Conservation (phyloP, 352 stramenopile genomes). For the Pythium apleroticum region DNA sequence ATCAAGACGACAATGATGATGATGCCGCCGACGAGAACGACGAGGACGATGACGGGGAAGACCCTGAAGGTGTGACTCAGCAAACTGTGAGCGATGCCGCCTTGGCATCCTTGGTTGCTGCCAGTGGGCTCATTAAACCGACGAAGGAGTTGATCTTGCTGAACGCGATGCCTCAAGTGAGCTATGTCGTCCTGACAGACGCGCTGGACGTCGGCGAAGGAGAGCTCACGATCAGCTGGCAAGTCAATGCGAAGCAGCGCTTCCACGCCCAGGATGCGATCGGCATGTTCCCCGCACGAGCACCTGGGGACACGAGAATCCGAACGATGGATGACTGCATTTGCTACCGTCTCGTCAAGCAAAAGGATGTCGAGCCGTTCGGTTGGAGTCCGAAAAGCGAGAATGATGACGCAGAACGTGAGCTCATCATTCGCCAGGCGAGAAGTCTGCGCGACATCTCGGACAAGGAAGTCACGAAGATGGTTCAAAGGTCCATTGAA, state of each 20-base stretch:
- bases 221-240: constrained; percentile 57
- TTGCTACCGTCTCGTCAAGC: constrained; percentile 54
- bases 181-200: constrained; percentile 52
- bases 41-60: constrained; percentile 20
- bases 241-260: constrained; percentile 48
- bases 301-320: constrained; percentile 28
- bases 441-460: constrained; percentile 34
- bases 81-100: constrained; percentile 10
- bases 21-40: constrained; percentile 15
- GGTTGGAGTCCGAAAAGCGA: constrained; percentile 43
- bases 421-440: constrained; percentile 42
- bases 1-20: constrained; percentile 18
- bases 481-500: constrained; percentile 23
- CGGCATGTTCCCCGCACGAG: constrained; percentile 52
- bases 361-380: constrained; percentile 35
- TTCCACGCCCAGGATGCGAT: constrained; percentile 62
- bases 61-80: constrained; percentile 3
- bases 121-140: constrained; percentile 28
- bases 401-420: constrained; percentile 37
- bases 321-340: constrained; percentile 60
- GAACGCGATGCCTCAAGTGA: constrained; percentile 45
- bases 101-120: constrained; percentile 28
- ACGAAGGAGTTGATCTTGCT: constrained; percentile 47
- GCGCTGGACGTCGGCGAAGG: constrained; percentile 47
- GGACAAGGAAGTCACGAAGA: constrained; percentile 27